phyloP scores from a whole-genome alignment of 768 basidiomycete species.

The Coprinellus aureogranulatus region DNA sequence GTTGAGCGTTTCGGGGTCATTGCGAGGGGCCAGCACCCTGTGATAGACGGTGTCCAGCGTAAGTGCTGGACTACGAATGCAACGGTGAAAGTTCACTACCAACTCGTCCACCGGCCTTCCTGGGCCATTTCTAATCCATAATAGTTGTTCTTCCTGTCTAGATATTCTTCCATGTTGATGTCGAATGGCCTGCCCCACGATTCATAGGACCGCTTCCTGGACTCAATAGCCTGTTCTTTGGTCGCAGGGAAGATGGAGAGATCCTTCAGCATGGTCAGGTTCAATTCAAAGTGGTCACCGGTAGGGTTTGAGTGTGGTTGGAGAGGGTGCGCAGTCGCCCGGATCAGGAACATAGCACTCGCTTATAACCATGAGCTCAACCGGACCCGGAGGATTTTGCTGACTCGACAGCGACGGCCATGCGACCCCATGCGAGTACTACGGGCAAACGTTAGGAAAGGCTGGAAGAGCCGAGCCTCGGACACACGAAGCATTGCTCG shows the following conservation, averaged over 20 bases:
- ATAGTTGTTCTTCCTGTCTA: constrained; percentile 38
- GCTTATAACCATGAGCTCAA: too few species aligned
- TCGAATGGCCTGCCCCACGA: constrained; percentile 43
- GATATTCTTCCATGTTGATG: constrained; percentile 43
- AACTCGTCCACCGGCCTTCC: constrained; percentile 47
- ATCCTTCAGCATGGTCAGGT: constrained; percentile 6
- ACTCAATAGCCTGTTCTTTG: constrained; percentile 39
- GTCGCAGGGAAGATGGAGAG: constrained; percentile 36
- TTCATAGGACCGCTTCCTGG: constrained; percentile 28
- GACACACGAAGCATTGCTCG: too few species aligned
- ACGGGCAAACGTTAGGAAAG: too few species aligned
- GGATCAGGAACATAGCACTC: too few species aligned
- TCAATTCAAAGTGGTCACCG: too few species aligned
- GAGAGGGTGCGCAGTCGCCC: too few species aligned
- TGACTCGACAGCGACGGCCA: too few species aligned
- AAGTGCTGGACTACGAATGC: neutral
- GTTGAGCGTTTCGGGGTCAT: constrained; percentile 47
- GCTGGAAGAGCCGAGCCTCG: too few species aligned
- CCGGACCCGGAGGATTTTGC: too few species aligned
- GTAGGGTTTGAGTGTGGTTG: too few species aligned
- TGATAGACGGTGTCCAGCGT: neutral
- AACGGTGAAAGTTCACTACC: constrained; percentile 30
- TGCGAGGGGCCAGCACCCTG: constrained; percentile 59
- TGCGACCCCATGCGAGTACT: too few species aligned
- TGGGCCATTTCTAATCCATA: constrained; percentile 42